Evolutionary conservation across 352 stramenopile genomes (phyloP), one percentile per base, ranked within the genome.

Genomic region (Aphanomyces astaci): DNA sequence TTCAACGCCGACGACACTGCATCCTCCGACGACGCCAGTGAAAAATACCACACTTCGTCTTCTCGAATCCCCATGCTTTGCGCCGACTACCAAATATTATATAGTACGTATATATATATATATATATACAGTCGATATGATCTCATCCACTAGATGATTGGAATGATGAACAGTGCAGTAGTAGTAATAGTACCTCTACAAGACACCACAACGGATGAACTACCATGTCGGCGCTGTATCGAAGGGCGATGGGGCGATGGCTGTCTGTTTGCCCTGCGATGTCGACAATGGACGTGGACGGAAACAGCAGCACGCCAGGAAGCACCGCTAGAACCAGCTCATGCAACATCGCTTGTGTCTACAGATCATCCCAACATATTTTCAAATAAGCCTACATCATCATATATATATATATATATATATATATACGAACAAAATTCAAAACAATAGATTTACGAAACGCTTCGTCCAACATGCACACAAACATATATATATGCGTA

Each of bases 41-140:
- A 68, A 45, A 68, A 68, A 0, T 60, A 57, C 62, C 13, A 45
- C 10, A 68, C 55, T 9, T 68, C 62, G n/a, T 51, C 62, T 10
- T 68, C 62, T n/a, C 62, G 62, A 32, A 68, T 68, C 19, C 62
- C 62, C 2, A 66, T 19, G 11, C 59, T 32, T 22, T 45, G 59
- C 13, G 59, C 59, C 11, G 59, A 19, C 53, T 62, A 31, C 15
- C 15, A 39, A n/a, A n/a, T n/a, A n/a, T n/a, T n/a, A n/a, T n/a
- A n/a, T n/a, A n/a, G n/a, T n/a, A n/a, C n/a, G n/a, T n/a, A n/a
- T n/a, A n/a, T n/a, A n/a, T n/a, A n/a, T n/a, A n/a, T n/a, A n/a
- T n/a, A n/a, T n/a, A n/a, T n/a, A n/a, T n/a, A n/a, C n/a, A n/a
- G n/a, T n/a, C n/a, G n/a, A n/a, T n/a, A n/a, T n/a, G n/a, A n/a